phyloP scores from a whole-genome alignment of 1,139 yeast genomes.

The Kurtzmaniella quercitrusa region DNA sequence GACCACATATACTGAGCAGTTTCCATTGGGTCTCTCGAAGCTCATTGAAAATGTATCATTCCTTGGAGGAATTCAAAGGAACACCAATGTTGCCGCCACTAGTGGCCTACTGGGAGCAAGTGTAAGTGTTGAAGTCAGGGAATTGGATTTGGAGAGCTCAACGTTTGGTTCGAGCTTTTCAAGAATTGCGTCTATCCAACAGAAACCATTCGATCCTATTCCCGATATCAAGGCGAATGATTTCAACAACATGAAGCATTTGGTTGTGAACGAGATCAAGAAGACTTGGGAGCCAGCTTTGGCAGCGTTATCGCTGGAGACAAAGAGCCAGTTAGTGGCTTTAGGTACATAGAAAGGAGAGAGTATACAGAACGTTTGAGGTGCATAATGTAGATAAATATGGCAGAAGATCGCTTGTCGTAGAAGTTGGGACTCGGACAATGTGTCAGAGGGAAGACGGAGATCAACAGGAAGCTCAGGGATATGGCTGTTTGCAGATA shows the following conservation, averaged over 20 bases:
- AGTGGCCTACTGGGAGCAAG: constrained; percentile 30
- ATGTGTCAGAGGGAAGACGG: too few species aligned
- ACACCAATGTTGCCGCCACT: background rate
- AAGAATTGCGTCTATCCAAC: constrained; percentile 59
- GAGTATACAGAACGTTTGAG: background rate
- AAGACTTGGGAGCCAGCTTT: constrained; percentile 25
- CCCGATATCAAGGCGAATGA: constrained; percentile 39
- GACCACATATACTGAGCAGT: background rate
- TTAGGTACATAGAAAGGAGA: constrained; percentile 3
- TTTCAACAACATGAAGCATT: constrained; percentile 24
- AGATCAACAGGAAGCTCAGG: too few species aligned
- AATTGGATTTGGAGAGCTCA: constrained; percentile 57
- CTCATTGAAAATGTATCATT: background rate
- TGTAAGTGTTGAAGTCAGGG: constrained; percentile 27
- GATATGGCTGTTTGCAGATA: too few species aligned
- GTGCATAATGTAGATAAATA: background rate
- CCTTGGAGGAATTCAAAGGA: background rate
- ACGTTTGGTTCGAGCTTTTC: constrained; percentile 87
- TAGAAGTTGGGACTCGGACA: too few species aligned
- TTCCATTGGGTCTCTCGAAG: constrained; percentile 6
- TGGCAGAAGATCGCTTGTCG: too few species aligned
- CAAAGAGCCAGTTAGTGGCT: constrained; percentile 14
- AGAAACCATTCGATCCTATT: constrained; percentile 66
- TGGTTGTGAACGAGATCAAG: constrained; percentile 26
- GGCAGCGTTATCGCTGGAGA: constrained; percentile 22